Evolutionary conservation across 164 flowering plant species (phyloP).

Genomic region (Vitis amurensis): DNA sequence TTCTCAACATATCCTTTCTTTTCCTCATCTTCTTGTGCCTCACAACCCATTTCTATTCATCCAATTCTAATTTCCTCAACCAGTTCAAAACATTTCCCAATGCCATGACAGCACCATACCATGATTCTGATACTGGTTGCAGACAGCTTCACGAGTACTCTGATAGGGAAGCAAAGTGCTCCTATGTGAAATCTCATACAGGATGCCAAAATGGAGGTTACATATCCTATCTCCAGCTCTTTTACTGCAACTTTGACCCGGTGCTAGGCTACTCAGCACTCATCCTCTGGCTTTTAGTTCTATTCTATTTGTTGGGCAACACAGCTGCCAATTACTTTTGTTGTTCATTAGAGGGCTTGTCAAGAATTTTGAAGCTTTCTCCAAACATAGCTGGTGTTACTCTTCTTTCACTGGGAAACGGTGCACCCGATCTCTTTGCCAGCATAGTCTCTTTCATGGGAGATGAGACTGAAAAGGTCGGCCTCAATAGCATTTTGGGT

Average conservation of each 20-base stretch:
- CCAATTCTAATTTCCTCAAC: too few relatives aligned
- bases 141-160: too few relatives aligned
- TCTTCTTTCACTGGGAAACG: slow-evolving; percentile 83
- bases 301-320: slow-evolving; percentile 73
- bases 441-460: slow-evolving; percentile 65
- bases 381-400: slow-evolving; percentile 82
- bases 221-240: slow-evolving; percentile 56
- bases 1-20: too few relatives aligned
- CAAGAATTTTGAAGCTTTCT: slow-evolving; percentile 50
- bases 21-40: too few relatives aligned
- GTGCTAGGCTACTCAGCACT: slow-evolving; percentile 40
- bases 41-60: too few relatives aligned
- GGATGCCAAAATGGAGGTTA: slow-evolving; percentile 59
- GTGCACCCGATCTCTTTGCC: slow-evolving; percentile 83
- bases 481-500: slow-evolving; percentile 71
- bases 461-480: slow-evolving; percentile 39
- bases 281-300: slow-evolving; percentile 50
- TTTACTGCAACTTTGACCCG: slow-evolving; percentile 59
- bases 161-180: slow-evolving; percentile 36
- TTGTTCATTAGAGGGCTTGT: slow-evolving; percentile 58
- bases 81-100: too few relatives aligned
- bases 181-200: slow-evolving; percentile 36
- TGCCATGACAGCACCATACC: too few relatives aligned
- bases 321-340: slow-evolving; percentile 82
- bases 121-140: too few relatives aligned